Evolutionary conservation across 1,139 yeast species (phyloP), one percentile per base, ranked within the genome.

Genomic region (Nakaseomyces sp.): DNA sequence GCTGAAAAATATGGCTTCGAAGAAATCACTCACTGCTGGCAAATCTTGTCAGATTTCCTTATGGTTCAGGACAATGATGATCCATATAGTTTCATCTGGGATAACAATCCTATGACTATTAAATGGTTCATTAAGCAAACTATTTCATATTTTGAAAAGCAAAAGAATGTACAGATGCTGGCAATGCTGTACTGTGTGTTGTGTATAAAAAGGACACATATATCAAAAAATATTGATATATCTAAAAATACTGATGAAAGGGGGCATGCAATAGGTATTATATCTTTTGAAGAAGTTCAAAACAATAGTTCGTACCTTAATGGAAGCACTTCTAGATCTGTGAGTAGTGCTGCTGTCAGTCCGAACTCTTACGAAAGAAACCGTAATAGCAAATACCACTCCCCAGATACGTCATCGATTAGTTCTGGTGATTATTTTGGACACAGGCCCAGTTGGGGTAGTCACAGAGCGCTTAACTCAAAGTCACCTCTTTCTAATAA

Each of bases 121-220:
- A 58, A 72, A 4, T 80, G 91, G 83, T 66, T 87, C n/a, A 69
- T 87, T 0, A 71, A 71, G 31, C 77, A 79, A 50, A 67, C 88
- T 40, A 70, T 89, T 57, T 60, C 65, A 1, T 80, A 81, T 53
- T 88, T 81, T 56, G 93, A 82, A 54, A 64, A 56, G 35, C 61
- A 69, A 41, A 79, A 80, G 3, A 83, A 89, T 55, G 67, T 86
- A 18, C 97, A 89, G 60, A 87, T 89, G 95, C 68, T 91, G 17
- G 96, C 95, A 1, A 82, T 85, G 85, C 65, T 88, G 58, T 77
- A 93, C 2, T 86, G 95, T 64, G 73, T 87, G 3, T 53, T 71
- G 1, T 56, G 58, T 5, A 53, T 45, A 4, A 24, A 24, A 17
- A 25, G 24, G n/a, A 24, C 29, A 29, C 28, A 20, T 6, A 8